Base-by-base conservation (phyloP, 2,329 filamentous ascomycete species). In the Colletotrichum theobromicola region DNA sequence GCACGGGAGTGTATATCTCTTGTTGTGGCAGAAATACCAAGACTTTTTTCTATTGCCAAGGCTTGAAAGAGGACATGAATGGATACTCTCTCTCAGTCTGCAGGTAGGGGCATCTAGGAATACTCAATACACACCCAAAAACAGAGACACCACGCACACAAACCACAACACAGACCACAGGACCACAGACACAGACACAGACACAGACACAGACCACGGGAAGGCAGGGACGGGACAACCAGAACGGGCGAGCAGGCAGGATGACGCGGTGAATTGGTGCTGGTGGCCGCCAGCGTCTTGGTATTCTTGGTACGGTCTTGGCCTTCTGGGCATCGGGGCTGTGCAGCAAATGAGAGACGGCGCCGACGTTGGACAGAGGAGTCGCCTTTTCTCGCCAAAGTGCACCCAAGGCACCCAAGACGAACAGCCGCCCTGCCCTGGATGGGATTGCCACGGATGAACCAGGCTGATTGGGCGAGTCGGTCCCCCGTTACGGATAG, bases 271-370 rank as follows among this genome's bases (percentile, higher is more conserved):
- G 72, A 68, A 76, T 75, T 64, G 37, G 64, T 65, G 60, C 53
- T 67, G 75, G 67, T 75, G 72, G 71, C 68, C 72, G 72, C 72
- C 67, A 76, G 66, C 66, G 75, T 75, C 75, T 75, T 76, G 75
- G 75, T 75, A 76, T 67, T 75, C 75, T 75, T 76, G 75, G 72
- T 75, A 75, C 4, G 21, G 72, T 72, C 75, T 76, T 76, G 75
- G 75, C 75, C 67, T 75, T 75, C 75, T 76, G 75, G 75, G 75
- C 75, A 75, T 69, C 67, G 75, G 75, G 75, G 75, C 75, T 76
- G 75, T 76, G 75, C 75, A 74, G 61, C 74, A 76, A 75, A 75
- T 75, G 72, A 75, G 46, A 55, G 67, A 67, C 70, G 62, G n/a
- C 55, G 53, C 32, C 24, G 37, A 32, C 46, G 34, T 67, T 58